Evolutionary conservation across 352 stramenopile genomes (phyloP).

Genomic region (Phytophthora agathidicida): DNA sequence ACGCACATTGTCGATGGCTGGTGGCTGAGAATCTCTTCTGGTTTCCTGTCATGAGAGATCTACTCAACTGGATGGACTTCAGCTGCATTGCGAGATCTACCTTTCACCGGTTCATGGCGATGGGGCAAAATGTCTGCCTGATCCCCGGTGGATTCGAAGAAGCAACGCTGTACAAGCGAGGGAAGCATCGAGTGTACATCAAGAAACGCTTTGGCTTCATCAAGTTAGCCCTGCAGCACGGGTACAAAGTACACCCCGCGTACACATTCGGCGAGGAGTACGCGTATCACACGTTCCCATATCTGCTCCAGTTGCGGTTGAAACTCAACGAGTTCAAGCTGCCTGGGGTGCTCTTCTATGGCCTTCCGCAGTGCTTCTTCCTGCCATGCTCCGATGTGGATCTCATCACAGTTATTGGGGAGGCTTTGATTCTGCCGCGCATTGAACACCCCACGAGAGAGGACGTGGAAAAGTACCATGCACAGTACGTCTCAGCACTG

Average conservation of each 20-base stretch:
- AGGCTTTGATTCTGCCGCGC: slow-evolving; percentile 82
- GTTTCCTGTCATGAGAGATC: slow-evolving; percentile 61
- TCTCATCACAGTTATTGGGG: slow-evolving; percentile 90
- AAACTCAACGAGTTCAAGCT: slow-evolving; percentile 87
- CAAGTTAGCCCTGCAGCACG: slow-evolving; percentile 90
- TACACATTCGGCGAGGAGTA: slow-evolving; percentile 93
- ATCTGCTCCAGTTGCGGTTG: slow-evolving; percentile 73
- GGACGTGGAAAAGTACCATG: slow-evolving; percentile 91
- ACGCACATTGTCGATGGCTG: slow-evolving; percentile 61
- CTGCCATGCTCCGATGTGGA: slow-evolving; percentile 79
- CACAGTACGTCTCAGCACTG: slow-evolving; percentile 84
- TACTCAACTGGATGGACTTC: slow-evolving; percentile 69
- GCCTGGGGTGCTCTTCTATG: slow-evolving; percentile 81
- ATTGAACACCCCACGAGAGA: slow-evolving; percentile 89
- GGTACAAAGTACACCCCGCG: slow-evolving; percentile 86
- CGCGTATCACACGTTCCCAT: slow-evolving; percentile 87
- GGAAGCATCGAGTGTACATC: slow-evolving; percentile 91
- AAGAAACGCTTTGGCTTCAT: slow-evolving; percentile 93
- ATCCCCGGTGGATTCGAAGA: slow-evolving; percentile 95
- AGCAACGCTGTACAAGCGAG: slow-evolving; percentile 84
- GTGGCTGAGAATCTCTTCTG: slow-evolving; percentile 69
- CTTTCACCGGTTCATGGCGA: slow-evolving; percentile 53
- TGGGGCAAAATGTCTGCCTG: slow-evolving; percentile 70
- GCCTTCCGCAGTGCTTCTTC: slow-evolving; percentile 76
- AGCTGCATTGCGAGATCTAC: slow-evolving; percentile 47